Base-by-base conservation (phyloP, 306 rosid species). In the Vigna mungo region DNA sequence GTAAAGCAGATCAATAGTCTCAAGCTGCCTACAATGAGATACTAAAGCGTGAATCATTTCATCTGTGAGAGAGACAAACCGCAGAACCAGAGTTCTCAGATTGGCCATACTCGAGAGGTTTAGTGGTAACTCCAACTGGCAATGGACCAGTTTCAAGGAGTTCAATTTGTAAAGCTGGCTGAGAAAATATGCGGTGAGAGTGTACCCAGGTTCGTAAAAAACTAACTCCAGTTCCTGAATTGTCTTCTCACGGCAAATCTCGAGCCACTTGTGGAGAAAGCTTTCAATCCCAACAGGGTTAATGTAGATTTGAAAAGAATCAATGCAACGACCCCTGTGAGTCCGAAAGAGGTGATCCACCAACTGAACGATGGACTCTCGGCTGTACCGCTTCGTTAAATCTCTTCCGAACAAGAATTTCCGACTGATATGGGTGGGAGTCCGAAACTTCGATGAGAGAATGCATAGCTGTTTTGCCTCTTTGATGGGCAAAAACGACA, bases 401-500 rank as follows among this genome's bases (percentile, higher is more conserved):
- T 76, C 82, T 7, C 39, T 15, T 0, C 53, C 88, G 18, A 85
- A 88, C 16, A 69, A 0, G 10, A 88, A 25, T 0, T 21, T 76
- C 0, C 80, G 83, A 8, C 18, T 61, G 3, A 9, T 17, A 17
- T 0, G 23, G 83, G 85, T 80, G 0, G 87, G n/a, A 3, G 20
- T 27, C 3, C 41, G n/a, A 72, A 69, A 82, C 6, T 55, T 27
- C 0, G 6, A 36, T 0, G 87, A 63, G 0, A 80, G 9, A 1
- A 18, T 16, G 30, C 63, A 48, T 5, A 10, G 14, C 15, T 18
- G 20, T 0, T 68, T 37, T 6, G 84, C 82, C 0, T 65, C 15
- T 61, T 25, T 77, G 27, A 86, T 43, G 0, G 92, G 83, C 12
- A 88, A 43, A 27, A 86, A 64, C 0, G 84, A 13, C 66, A 88